Evolutionary conservation across 495 filamentous ascomycete species (phyloP).

Genomic region (Emericellopsis terricola): DNA sequence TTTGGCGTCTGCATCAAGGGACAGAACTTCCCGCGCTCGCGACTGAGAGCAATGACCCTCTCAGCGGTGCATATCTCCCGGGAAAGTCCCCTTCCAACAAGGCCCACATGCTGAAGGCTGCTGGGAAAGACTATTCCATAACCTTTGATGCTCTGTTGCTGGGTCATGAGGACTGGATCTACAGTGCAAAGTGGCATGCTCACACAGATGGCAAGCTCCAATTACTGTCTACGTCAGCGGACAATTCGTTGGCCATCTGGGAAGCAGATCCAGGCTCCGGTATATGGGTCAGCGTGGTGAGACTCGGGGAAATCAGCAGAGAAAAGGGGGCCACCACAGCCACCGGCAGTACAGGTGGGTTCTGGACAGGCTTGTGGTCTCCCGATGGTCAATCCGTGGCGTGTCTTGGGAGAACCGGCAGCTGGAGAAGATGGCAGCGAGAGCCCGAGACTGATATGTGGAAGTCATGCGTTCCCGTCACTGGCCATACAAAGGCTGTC

Average conservation of each 20-base stretch:
- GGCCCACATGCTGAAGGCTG: constrained; percentile 44
- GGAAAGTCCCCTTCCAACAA: constrained; percentile 67
- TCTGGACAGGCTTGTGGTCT: constrained; percentile 92
- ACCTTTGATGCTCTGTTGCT: constrained; percentile 92
- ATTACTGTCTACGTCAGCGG: constrained; percentile 80
- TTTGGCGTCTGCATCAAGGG: constrained; percentile 73
- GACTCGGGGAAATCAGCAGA: constrained; percentile 82
- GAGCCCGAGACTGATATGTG: constrained; percentile 37
- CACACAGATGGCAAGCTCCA: constrained; percentile 32
- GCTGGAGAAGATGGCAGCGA: constrained; percentile 70
- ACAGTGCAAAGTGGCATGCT: constrained; percentile 61
- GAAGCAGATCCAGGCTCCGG: constrained; percentile 64
- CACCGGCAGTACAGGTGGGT: constrained; percentile 86
- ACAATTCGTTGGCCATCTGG: constrained; percentile 91
- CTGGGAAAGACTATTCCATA: constrained; percentile 45
- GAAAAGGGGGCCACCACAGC: constrained; percentile 92
- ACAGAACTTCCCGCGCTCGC: constrained; percentile 34
- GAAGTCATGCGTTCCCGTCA: constrained; percentile 57
- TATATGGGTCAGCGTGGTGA: constrained; percentile 69
- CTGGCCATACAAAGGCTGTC: constrained; percentile 66
- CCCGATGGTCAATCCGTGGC: constrained; percentile 55
- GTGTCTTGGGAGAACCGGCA: constrained; percentile 77
- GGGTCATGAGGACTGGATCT: constrained; percentile 97
- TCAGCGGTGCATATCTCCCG: constrained; percentile 32
- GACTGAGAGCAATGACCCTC: constrained; percentile 22